Evolutionary conservation across 129 eudicot species (phyloP).

Genomic region (Heracleum sosnowskyi): DNA sequence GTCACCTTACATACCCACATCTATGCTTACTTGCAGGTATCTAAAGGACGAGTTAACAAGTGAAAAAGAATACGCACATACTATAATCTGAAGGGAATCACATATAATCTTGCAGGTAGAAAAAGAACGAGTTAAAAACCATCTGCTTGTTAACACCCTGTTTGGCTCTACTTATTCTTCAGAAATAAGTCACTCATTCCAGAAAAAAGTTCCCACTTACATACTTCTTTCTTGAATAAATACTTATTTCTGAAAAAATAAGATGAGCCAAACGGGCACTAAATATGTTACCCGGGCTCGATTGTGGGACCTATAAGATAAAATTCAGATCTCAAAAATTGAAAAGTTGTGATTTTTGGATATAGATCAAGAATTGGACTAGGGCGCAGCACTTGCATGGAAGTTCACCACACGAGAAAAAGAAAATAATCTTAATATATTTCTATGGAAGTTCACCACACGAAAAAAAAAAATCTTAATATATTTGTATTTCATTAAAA

Average conservation of each 20-base stretch:
- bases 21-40: neutral
- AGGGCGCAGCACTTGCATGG: neutral
- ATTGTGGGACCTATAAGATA: neutral
- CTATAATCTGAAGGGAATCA: neutral
- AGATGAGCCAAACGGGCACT: too few relatives aligned
- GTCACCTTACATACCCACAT: too few relatives aligned
- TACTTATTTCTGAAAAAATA: too few relatives aligned
- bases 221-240: too few relatives aligned
- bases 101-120: neutral
- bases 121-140: too few relatives aligned
- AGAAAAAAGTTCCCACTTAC: too few relatives aligned
- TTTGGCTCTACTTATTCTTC: too few relatives aligned
- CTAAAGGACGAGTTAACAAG: neutral
- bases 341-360: neutral
- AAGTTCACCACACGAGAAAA: neutral
- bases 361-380: neutral
- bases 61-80: neutral
- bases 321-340: neutral
- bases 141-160: too few relatives aligned
- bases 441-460: too few relatives aligned
- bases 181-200: too few relatives aligned
- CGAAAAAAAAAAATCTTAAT: too few relatives aligned
- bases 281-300: neutral
- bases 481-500: neutral
- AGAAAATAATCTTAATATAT: too few relatives aligned